phyloP scores from a whole-genome alignment of 257 asterid genomes.

The Nicotiana benthamiana region DNA sequence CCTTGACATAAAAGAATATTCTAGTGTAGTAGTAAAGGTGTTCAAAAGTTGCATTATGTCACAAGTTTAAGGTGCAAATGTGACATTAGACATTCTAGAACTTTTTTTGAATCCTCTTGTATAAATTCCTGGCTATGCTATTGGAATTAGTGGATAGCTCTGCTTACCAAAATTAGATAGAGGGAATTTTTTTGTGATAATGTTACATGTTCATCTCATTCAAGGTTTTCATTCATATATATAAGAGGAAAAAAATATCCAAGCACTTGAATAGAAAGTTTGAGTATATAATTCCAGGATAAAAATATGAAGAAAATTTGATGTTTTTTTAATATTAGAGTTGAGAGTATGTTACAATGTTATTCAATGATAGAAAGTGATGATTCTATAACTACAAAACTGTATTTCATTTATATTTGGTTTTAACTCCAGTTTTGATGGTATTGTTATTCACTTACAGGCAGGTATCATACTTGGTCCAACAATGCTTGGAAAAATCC shows the following conservation, averaged over 20 bases:
- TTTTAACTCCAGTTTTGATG: neutral
- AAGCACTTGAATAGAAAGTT: neutral
- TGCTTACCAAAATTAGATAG: neutral
- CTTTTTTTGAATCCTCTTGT: neutral
- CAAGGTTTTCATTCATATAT: neutral
- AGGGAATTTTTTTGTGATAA: neutral
- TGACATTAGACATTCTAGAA: neutral
- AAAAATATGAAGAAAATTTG: neutral
- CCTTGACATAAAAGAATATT: neutral
- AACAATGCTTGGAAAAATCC: conserved; percentile 42
- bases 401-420: neutral
- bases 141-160: neutral
- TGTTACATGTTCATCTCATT: neutral
- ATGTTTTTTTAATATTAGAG: neutral
- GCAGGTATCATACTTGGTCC: conserved; percentile 85
- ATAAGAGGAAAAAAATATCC: neutral
- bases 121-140: neutral
- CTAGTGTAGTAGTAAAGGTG: neutral
- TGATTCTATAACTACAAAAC: neutral
- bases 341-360: neutral
- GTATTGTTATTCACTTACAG: conserved; percentile 26
- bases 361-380: neutral
- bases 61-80: neutral
- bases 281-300: neutral
- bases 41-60: neutral